phyloP scores from a whole-genome alignment of 2,329 filamentous ascomycete species.

The Rasamsonia emersonii region DNA sequence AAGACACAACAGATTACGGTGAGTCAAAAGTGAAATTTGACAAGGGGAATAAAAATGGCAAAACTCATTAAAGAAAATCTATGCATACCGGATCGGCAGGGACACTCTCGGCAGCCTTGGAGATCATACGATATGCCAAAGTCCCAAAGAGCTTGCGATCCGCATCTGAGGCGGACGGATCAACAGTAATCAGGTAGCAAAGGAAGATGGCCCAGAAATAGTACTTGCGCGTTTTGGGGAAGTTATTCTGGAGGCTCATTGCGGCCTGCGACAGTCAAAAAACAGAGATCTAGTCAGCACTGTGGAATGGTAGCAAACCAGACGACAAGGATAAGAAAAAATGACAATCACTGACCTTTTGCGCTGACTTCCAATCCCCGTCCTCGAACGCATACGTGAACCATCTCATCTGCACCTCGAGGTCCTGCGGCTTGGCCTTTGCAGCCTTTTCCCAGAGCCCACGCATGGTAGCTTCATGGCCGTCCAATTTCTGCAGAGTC shows the following conservation, averaged over 20 bases:
- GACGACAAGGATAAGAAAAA: too few relatives aligned
- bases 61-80: constrained; percentile 3
- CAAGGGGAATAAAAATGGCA: constrained; percentile 11
- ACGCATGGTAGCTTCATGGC: constrained; percentile 25
- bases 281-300: constrained; percentile 13
- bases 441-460: constrained; percentile 41
- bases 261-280: constrained; percentile 30
- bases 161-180: constrained; percentile 28
- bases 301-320: background rate
- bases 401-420: constrained; percentile 38
- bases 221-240: constrained; percentile 39
- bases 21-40: constrained; percentile 12
- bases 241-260: constrained; percentile 43
- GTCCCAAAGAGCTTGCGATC: constrained; percentile 41
- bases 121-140: constrained; percentile 42
- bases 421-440: constrained; percentile 34
- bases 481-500: constrained; percentile 28
- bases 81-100: constrained; percentile 34
- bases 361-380: constrained; percentile 39
- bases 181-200: constrained; percentile 33
- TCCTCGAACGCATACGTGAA: constrained; percentile 34
- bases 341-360: constrained; percentile 42
- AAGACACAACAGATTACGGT: background rate
- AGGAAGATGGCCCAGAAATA: constrained; percentile 43
- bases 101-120: constrained; percentile 38